Conservation (phyloP, 306 rosid species). For the Crataegus laevigata region DNA sequence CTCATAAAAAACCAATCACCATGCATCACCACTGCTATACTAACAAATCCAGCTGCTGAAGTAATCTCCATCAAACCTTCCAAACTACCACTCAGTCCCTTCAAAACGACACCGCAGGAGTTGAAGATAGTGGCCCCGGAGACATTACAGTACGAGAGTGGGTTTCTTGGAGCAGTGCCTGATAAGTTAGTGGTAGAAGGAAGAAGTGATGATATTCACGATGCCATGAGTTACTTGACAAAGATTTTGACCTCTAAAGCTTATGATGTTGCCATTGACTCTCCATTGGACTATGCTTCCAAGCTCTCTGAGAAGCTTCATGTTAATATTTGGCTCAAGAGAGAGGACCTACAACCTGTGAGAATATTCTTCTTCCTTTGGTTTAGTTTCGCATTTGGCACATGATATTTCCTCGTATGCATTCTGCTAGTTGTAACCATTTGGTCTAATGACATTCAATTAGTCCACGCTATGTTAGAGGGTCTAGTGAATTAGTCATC, state of each 20-base stretch:
- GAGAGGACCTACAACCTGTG: slow-evolving; percentile 91
- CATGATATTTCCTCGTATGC: not conserved
- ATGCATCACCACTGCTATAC: not conserved
- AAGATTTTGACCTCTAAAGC: slow-evolving; percentile 63
- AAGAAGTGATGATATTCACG: not conserved
- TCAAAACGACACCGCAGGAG: not conserved
- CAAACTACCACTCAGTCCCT: not conserved
- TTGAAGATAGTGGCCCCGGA: not conserved
- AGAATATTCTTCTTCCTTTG: slow-evolving; percentile 6
- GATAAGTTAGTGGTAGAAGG: slow-evolving; percentile 6
- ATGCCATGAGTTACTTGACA: slow-evolving; percentile 66
- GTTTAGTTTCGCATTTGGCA: not conserved
- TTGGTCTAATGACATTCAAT: too few species aligned
- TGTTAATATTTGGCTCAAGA: slow-evolving; percentile 71
- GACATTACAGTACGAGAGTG: slow-evolving; percentile 55
- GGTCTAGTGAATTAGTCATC: too few species aligned
- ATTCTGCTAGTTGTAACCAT: not conserved
- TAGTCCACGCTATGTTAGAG: too few species aligned
- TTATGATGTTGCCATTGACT: slow-evolving; percentile 68
- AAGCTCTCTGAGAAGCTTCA: slow-evolving; percentile 61
- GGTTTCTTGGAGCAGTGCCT: slow-evolving; percentile 70
- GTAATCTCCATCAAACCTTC: not conserved
- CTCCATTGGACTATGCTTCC: slow-evolving; percentile 67
- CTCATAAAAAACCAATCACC: not conserved
- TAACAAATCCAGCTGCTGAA: not conserved